Evolutionary conservation across 2,329 filamentous ascomycete species (phyloP).

Genomic region (Verticillium dahliae): DNA sequence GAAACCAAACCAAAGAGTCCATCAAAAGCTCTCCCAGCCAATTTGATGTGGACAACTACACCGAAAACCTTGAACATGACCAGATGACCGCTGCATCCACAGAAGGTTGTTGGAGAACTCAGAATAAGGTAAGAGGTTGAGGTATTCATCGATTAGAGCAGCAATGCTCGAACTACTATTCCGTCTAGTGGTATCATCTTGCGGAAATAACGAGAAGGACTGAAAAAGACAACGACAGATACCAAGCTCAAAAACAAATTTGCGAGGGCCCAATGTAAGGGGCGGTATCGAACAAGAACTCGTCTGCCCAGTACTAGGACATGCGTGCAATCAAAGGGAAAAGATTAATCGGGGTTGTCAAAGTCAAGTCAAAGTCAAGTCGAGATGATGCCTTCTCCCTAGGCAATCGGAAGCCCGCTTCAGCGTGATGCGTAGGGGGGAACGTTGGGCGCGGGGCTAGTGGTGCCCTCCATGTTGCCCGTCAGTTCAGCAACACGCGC

Average conservation of each 20-base stretch:
- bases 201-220: not conserved
- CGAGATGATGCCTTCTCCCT: not conserved
- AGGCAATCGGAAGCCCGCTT: not conserved
- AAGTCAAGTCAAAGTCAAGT: not conserved
- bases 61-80: not conserved
- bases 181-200: slow-evolving; percentile 4
- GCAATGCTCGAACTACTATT: not conserved
- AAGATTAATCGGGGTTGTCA: not conserved
- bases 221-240: not conserved
- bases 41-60: not conserved
- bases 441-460: slow-evolving; percentile 26
- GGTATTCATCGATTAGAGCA: not conserved
- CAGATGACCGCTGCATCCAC: not conserved
- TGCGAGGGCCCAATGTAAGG: not conserved
- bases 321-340: not conserved
- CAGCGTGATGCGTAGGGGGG: not conserved
- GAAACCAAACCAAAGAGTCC: no score
- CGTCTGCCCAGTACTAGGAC: not conserved
- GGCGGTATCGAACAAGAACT: not conserved
- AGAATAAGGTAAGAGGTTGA: not conserved
- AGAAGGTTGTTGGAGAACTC: not conserved
- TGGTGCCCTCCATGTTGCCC: slow-evolving; percentile 64
- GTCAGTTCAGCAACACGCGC: slow-evolving; percentile 93
- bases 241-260: not conserved
- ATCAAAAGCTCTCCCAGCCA: not conserved